Base-by-base conservation (phyloP, 208 protist genomes). In the Strigomonas culicis region DNA sequence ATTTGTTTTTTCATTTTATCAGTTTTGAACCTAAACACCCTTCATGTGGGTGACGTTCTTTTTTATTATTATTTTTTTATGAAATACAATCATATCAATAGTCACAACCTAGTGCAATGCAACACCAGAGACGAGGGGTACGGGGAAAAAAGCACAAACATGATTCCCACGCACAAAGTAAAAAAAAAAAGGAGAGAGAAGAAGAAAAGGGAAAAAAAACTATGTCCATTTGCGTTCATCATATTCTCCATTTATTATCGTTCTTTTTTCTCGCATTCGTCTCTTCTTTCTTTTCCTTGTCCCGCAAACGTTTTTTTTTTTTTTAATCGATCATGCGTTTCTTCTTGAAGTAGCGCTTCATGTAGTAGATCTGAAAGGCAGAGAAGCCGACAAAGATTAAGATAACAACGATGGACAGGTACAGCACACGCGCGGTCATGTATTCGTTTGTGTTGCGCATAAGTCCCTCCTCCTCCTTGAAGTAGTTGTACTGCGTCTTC, bases 241-340 rank as follows among this genome's bases (percentile, higher is more conserved):
- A 53, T 8, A 22, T 17, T 53, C 8, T 53, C 17, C 17, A 21
- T 53, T 53, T 19, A 13, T 53, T 53, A 13, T 28, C 49, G 49
- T 17, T 53, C 10, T 19, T 53, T 30, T 28, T 53, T 19, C 17
- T 53, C 10, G 7, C 6, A 22, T 28, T 53, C 17, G 49, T 63
- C 50, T 51, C 17, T 63, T 63, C 50, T 50, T 63, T 51, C 28
- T 47, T 51, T 2, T 63, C 13, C 50, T 28, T 51, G 7, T 61
- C 19, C 4, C n/a, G n/a, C n/a, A n/a, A n/a, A n/a, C n/a, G n/a
- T n/a, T 65, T 27, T 30, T 49, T 63, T 34, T 63, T 34, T 51
- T 49, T 63, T 63, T 52, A 96, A 62, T 96, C 90, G 69, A 96
- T 96, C 73, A 96, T 88, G 53, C 90, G 82, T 76, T 96, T 96